These are phyloP conservation scores for Neurospora sp. DNA, from an alignment of 495 filamentous ascomycete species.

Conservation along the genomic window DNA sequence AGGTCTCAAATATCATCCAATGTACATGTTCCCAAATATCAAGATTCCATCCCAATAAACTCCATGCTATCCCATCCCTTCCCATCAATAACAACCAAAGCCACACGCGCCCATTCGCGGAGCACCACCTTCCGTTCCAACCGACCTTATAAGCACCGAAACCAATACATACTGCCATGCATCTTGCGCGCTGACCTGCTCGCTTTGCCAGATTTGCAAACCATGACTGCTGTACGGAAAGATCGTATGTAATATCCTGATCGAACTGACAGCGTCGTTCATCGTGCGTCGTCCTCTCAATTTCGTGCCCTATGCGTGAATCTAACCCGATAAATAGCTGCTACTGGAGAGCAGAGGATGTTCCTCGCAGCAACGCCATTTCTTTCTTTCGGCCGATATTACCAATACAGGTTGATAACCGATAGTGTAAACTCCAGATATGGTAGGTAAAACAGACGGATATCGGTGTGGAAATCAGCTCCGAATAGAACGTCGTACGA, in stretches of 20 bases:
- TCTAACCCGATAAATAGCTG: neutral
- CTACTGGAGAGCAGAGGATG: neutral
- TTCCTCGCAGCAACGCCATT: neutral
- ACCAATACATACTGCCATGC: neutral
- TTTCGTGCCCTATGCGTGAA: neutral
- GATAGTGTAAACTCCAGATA: neutral
- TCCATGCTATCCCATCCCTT: conserved; percentile 1
- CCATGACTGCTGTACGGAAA: neutral
- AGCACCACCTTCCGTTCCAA: neutral
- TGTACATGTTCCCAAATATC: neutral
- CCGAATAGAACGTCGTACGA: neutral
- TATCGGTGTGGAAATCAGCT: neutral
- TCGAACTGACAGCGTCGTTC: neutral
- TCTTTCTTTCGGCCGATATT: neutral
- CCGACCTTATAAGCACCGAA: neutral
- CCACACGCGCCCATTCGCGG: neutral
- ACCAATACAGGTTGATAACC: neutral
- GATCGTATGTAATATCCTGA: neutral
- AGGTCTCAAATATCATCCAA: neutral
- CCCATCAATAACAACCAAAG: conserved; percentile 2
- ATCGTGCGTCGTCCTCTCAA: neutral
- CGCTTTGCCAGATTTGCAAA: neutral
- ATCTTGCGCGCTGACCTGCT: neutral
- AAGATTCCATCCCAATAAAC: conserved; percentile 1
- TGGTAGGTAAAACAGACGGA: neutral